Evolutionary conservation across 2,329 filamentous ascomycete genomes (phyloP).

Genomic region (Cadophora malorum): DNA sequence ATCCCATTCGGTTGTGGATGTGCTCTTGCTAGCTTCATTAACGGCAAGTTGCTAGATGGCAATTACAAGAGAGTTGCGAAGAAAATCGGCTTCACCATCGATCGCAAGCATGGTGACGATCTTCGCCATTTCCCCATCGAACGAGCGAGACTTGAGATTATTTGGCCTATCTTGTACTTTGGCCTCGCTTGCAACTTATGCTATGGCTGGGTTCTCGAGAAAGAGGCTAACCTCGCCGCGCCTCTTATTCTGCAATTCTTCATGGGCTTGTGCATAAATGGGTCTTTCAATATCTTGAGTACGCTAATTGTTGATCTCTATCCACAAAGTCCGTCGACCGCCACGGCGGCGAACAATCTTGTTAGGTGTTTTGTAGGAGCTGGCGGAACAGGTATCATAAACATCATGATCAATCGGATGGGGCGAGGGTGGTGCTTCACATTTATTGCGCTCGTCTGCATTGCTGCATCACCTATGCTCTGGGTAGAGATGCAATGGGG

Average conservation of each 20-base stretch:
- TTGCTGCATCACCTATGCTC: conserved; percentile 55
- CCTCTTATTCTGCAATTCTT: conserved; percentile 63
- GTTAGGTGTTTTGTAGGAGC: conserved; percentile 67
- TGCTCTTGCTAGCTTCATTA: conserved; percentile 57
- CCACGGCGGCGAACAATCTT: conserved; percentile 69
- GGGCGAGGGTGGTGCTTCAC: conserved; percentile 69
- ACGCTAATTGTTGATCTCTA: conserved; percentile 69
- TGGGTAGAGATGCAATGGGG: conserved; percentile 57
- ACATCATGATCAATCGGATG: conserved; percentile 61
- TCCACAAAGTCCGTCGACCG: conserved; percentile 64
- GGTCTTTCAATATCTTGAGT: conserved; percentile 67
- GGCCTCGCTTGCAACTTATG: conserved; percentile 59
- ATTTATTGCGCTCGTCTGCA: conserved; percentile 59
- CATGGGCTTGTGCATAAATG: conserved; percentile 63
- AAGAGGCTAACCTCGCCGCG: conserved; percentile 57
- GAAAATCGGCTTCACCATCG: conserved; percentile 65
- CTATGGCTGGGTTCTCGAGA: conserved; percentile 64
- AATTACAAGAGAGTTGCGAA: conserved; percentile 75
- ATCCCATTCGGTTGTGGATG: conserved; percentile 56
- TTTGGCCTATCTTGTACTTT: conserved; percentile 60
- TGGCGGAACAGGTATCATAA: conserved; percentile 62
- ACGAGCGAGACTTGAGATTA: conserved; percentile 55
- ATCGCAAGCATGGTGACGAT: conserved; percentile 57
- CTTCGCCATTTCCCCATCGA: conserved; percentile 47
- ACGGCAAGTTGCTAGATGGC: conserved; percentile 64